Evolutionary conservation across 1,139 yeast genomes (phyloP).

Genomic region (Suhomyces guaymorum): DNA sequence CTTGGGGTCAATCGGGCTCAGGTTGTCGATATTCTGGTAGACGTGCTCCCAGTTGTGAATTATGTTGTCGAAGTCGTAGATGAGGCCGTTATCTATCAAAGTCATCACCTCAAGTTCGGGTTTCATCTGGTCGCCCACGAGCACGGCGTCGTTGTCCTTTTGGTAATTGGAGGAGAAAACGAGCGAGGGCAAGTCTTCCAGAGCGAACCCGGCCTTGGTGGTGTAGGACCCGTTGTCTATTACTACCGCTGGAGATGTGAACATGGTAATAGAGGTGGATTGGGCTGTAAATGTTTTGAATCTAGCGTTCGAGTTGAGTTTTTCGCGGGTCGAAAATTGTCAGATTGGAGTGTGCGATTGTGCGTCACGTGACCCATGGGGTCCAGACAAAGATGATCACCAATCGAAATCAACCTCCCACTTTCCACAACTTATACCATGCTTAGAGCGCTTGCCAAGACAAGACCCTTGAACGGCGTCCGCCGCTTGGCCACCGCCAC

Average conservation of each 20-base stretch:
- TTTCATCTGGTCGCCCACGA: constrained; percentile 50
- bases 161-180: constrained; percentile 60
- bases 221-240: constrained; percentile 67
- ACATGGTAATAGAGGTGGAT: constrained; percentile 9
- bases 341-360: neutral
- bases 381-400: too few species aligned
- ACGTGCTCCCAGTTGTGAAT: constrained; percentile 61
- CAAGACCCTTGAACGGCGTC: constrained; percentile 1
- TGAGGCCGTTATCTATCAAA: constrained; percentile 60
- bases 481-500: constrained; percentile 14
- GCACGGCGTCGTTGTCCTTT: constrained; percentile 30
- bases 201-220: constrained; percentile 72
- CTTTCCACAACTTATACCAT: constrained; percentile 1
- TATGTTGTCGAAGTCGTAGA: constrained; percentile 66
- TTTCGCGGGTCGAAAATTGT: constrained; percentile 3
- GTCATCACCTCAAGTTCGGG: constrained; percentile 60
- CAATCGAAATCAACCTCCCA: neutral
- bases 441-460: constrained; percentile 4
- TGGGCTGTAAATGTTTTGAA: too few species aligned
- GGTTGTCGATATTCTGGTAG: constrained; percentile 50
- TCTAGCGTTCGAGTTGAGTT: too few species aligned
- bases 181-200: constrained; percentile 61
- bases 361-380: constrained; percentile 1
- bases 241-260: constrained; percentile 57
- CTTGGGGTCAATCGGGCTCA: constrained; percentile 42